Evolutionary conservation across 2,329 filamentous ascomycete genomes (phyloP), one percentile per base, ranked within the genome.

Genomic region (Sporothrix dimorphospora): DNA sequence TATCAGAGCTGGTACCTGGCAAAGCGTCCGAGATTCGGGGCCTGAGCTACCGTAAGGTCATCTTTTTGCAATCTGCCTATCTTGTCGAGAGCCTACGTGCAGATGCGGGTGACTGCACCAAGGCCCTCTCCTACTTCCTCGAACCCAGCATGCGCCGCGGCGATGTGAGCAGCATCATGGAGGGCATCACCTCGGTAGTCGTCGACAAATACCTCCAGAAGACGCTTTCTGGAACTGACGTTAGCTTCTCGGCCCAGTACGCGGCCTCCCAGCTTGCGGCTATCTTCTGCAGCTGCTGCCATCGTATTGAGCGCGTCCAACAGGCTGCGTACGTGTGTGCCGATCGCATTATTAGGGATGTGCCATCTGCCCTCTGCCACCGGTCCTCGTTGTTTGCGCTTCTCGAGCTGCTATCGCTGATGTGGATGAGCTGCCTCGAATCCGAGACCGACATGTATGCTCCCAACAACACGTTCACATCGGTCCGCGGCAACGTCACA

Each of bases 401-500:
- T 19, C 85, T 99, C 11, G 97, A 99, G 80, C 87, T 99, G 4
- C 84, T 99, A 21, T 95, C 94, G 3, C 87, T 99, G 38, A 94
- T 99, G 91, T 99, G 95, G 95, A 89, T 90, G 65, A 95, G 94
- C 78, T 99, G 96, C 79, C 85, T 99, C 19, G 95, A 99, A 79
- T 92, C 92, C 14, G 96, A 99, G 80, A 94, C 94, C 0, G 95
- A 99, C 77, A 90, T 97, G 78, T 99, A 98, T 78, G 90, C 94
- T 69, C 97, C 94, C 82, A 90, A 91, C 74, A 92, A 94, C 4
- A 90, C 88, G 3, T 97, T 97, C 79, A 90, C 86, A 4, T 98
- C 94, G 0, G 82, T 86, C 1, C 89, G 92, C 74, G 94, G 92
- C 14, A 89, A 92, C 55, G 92, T 99, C 27, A 90, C 89, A 0